Percentiles rank a stretch among this genome's conserved stretches.
Conservation (phyloP, 768 basidiomycete species). For the Russula dissimulans region DNA sequence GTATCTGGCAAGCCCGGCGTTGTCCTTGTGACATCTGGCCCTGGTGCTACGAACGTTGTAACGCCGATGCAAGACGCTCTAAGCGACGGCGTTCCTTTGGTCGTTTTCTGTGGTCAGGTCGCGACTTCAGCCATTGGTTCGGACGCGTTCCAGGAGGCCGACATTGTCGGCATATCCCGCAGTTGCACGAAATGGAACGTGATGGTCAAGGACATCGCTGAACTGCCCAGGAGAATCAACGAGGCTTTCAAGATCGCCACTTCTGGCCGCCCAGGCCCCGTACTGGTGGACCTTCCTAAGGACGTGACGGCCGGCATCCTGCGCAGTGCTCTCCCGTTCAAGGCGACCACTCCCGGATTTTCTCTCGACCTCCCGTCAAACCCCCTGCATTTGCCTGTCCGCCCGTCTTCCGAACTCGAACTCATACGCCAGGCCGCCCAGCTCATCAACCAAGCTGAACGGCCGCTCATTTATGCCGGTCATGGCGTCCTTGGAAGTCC, state of each 20-base stretch:
- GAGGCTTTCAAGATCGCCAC: slow-evolving; percentile 99
- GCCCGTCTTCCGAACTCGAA: slow-evolving; percentile 36
- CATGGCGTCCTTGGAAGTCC: slow-evolving; percentile 80
- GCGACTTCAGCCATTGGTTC: slow-evolving; percentile 98
- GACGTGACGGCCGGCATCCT: slow-evolving; percentile 94
- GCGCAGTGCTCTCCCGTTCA: slow-evolving; percentile 74
- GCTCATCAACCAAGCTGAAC: slow-evolving; percentile 86
- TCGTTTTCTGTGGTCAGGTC: slow-evolving; percentile 98
- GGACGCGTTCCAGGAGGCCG: slow-evolving; percentile 98
- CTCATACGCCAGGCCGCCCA: slow-evolving; percentile 77
- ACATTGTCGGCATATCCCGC: slow-evolving; percentile 91
- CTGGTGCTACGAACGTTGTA: slow-evolving; percentile 95
- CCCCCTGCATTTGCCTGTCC: slow-evolving; percentile 49
- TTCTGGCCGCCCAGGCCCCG: slow-evolving; percentile 93
- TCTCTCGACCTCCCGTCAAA: slow-evolving; percentile 66
- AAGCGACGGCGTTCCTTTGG: slow-evolving; percentile 85
- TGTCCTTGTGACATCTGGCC: slow-evolving; percentile 95
- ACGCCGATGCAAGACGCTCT: slow-evolving; percentile 98
- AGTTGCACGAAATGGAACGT: slow-evolving; percentile 99
- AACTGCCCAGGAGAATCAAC: slow-evolving; percentile 91
- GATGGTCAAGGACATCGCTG: slow-evolving; percentile 95
- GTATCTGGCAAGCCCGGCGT: slow-evolving; percentile 97
- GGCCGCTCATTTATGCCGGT: slow-evolving; percentile 89
- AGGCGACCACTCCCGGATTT: slow-evolving; percentile 73
- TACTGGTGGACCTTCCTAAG: slow-evolving; percentile 97